phyloP scores from a whole-genome alignment of 176 grass and related monocot genomes.

The Chloris gayana region DNA sequence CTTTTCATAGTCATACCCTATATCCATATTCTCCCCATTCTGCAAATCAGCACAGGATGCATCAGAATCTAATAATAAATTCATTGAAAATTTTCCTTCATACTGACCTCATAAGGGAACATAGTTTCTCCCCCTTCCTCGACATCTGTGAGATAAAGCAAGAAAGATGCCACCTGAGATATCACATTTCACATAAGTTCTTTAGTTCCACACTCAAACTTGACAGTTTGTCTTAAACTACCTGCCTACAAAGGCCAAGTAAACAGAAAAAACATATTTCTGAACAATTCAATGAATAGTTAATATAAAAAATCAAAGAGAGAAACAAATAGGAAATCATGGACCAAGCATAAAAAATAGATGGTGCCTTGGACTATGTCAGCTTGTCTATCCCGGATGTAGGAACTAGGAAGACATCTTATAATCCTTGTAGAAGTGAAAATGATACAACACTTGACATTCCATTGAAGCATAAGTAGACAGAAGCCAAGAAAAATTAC shows the following conservation, averaged over 20 bases:
- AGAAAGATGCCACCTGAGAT: slow-evolving; percentile 87
- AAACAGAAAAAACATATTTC: neutral
- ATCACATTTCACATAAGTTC: slow-evolving; percentile 32
- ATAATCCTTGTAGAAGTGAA: neutral
- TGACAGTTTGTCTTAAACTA: neutral
- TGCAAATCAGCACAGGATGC: slow-evolving; percentile 43
- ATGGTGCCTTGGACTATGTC: neutral
- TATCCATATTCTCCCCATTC: slow-evolving; percentile 90
- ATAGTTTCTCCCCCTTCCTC: slow-evolving; percentile 99
- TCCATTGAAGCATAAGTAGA: neutral
- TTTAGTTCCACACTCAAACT: slow-evolving; percentile 8
- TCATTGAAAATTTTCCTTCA: neutral
- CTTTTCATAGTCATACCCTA: slow-evolving; percentile 90
- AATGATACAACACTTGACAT: neutral
- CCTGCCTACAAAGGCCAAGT: neutral
- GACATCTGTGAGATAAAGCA: slow-evolving; percentile 91
- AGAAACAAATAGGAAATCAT: slow-evolving; percentile 1
- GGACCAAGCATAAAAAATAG: neutral
- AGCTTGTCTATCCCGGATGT: neutral
- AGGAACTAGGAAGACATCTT: slow-evolving; percentile 20
- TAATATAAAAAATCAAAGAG: neutral
- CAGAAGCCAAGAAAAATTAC: slow-evolving; percentile 27
- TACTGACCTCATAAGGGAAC: slow-evolving; percentile 92
- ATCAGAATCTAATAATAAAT: slow-evolving; percentile 23
- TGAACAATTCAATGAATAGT: neutral